Conservation (phyloP, 495 filamentous ascomycete genomes). For the Corynascus novoguineensis region DNA sequence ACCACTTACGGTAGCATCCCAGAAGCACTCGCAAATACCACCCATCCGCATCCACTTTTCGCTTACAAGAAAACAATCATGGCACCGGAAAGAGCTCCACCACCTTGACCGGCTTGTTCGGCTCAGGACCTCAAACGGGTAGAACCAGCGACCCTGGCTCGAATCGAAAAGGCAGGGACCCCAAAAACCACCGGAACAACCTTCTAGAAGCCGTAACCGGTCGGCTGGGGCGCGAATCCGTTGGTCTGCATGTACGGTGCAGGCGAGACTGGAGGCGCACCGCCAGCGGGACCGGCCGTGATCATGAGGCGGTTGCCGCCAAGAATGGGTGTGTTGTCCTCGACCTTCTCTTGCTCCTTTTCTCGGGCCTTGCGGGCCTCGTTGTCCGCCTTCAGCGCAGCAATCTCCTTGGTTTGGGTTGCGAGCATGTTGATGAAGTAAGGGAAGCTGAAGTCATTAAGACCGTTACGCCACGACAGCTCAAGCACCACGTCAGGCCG, state of each 20-base stretch:
- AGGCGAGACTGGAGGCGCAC: constrained; percentile 44
- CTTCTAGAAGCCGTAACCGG: constrained; percentile 55
- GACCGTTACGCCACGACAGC: constrained; percentile 91
- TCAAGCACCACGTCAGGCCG: constrained; percentile 88
- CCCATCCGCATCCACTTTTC: background rate
- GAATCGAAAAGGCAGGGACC: constrained; percentile 26
- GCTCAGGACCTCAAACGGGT: constrained; percentile 14
- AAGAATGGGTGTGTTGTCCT: constrained; percentile 90
- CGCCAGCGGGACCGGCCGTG: constrained; percentile 74
- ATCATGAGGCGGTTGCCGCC: constrained; percentile 92
- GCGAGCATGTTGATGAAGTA: constrained; percentile 98
- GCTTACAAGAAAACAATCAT: background rate
- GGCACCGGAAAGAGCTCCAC: constrained; percentile 2
- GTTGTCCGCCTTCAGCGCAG: constrained; percentile 86
- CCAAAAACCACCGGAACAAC: constrained; percentile 22
- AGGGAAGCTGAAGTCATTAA: constrained; percentile 97
- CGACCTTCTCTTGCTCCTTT: constrained; percentile 75
- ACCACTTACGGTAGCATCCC: background rate
- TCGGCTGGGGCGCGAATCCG: constrained; percentile 74
- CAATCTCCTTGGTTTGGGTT: constrained; percentile 82
- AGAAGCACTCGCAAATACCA: background rate
- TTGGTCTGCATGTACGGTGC: constrained; percentile 68
- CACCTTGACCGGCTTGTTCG: constrained; percentile 12
- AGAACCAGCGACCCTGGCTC: constrained; percentile 14
- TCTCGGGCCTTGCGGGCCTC: constrained; percentile 93